phyloP scores from a whole-genome alignment of 148 eudicot genomes.

The Arctostaphylos glauca region DNA sequence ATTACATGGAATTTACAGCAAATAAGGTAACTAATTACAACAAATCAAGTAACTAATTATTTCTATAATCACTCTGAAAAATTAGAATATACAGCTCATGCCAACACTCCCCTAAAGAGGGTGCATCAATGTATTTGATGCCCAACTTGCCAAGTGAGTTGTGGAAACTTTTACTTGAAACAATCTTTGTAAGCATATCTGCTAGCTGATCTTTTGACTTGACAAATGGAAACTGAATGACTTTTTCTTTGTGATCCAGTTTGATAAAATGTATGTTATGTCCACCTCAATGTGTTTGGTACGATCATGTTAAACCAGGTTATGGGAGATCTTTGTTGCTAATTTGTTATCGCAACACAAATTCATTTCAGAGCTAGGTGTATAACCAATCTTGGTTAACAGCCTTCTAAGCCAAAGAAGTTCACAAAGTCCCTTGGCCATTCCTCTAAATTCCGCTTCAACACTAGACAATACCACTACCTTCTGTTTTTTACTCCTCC shows the following conservation, averaged over 20 bases:
- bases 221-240: too few species aligned
- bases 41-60: too few species aligned
- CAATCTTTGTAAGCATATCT: conserved; percentile 1
- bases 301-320: neutral
- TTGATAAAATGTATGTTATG: conserved; percentile 7
- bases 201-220: conserved; percentile 9
- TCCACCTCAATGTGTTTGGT: conserved; percentile 10
- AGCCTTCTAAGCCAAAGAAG: conserved; percentile 7
- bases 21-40: too few species aligned
- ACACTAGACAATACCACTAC: neutral
- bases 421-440: conserved; percentile 3
- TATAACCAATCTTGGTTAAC: neutral
- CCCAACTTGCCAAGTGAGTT: conserved; percentile 14
- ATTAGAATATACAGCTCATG: too few species aligned
- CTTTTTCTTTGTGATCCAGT: neutral
- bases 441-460: conserved; percentile 5
- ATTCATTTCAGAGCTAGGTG: neutral
- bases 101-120: neutral
- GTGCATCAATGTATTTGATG: neutral
- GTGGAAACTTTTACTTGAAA: neutral
- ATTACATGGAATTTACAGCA: too few species aligned
- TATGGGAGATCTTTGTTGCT: neutral
- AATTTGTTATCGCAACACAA: neutral
- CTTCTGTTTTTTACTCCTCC: neutral
- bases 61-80: too few species aligned